A percentile compares a stretch with the other conserved stretches of the same genome.
Conservation (phyloP, 805 yeast genomes). For the Dipodascus geniculatus region DNA sequence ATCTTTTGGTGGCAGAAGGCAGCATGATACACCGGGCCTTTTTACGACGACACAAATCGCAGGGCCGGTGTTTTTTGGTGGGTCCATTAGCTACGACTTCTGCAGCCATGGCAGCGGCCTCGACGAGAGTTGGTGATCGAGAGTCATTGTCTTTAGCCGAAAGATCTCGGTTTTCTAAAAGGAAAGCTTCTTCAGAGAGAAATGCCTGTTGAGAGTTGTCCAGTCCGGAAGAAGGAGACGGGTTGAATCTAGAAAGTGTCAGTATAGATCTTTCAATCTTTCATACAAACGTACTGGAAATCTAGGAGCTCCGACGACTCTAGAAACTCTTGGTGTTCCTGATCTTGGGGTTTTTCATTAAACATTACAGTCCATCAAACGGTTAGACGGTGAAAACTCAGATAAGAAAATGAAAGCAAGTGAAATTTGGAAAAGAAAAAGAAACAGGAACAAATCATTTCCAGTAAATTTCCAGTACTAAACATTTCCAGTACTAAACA, state of each 20-base stretch:
- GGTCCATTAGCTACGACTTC: slow-evolving; percentile 1
- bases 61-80: slow-evolving; percentile 35
- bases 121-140: neutral
- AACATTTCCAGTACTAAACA: too few relatives aligned
- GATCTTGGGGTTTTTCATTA: neutral
- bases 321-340: neutral
- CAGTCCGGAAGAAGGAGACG: neutral
- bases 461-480: too few relatives aligned
- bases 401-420: too few relatives aligned
- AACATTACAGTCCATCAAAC: neutral
- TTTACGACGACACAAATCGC: slow-evolving; percentile 76
- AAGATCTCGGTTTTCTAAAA: neutral
- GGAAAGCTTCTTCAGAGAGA: slow-evolving; percentile 1
- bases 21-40: slow-evolving; percentile 69
- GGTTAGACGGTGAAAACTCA: neutral
- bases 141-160: neutral
- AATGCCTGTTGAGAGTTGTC: slow-evolving; percentile 2
- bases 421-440: too few relatives aligned
- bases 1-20: slow-evolving; percentile 35
- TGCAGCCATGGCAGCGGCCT: slow-evolving; percentile 3
- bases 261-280: too few relatives aligned
- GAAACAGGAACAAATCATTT: too few relatives aligned
- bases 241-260: neutral
- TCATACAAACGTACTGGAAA: neutral
- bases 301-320: neutral